These are phyloP conservation scores for Elongisporangium anandrum DNA, from an alignment of 352 stramenopile species.

Conservation along the genomic window DNA sequence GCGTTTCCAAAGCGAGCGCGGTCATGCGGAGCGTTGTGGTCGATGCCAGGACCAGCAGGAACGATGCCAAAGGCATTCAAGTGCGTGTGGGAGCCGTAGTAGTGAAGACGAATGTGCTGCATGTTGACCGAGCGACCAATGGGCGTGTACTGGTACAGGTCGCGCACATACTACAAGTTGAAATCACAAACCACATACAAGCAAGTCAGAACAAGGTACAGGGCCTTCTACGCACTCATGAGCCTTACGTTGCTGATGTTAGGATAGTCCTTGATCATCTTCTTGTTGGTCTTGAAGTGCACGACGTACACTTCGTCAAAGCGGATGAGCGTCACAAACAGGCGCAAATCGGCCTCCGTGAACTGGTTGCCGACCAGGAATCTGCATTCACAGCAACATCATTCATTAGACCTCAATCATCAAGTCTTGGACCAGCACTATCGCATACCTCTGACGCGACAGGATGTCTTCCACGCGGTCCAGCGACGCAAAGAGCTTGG, in stretches of 20 bases:
- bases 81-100: conserved; percentile 47
- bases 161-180: conserved; percentile 35
- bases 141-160: conserved; percentile 48
- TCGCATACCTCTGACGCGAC: conserved; percentile 48
- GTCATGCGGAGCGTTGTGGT: conserved; percentile 26
- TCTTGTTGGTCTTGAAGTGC: conserved; percentile 83
- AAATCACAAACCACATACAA: too few relatives aligned
- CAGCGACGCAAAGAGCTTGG: conserved; percentile 75
- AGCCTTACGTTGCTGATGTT: conserved; percentile 79
- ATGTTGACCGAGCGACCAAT: conserved; percentile 44
- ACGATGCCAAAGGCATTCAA: conserved; percentile 45
- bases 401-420: neutral
- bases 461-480: conserved; percentile 79
- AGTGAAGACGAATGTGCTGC: conserved; percentile 42
- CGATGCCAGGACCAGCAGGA: conserved; percentile 16
- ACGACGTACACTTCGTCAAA: conserved; percentile 93
- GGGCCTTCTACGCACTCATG: too few relatives aligned
- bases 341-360: conserved; percentile 33
- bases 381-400: conserved; percentile 43
- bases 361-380: conserved; percentile 63
- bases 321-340: conserved; percentile 91
- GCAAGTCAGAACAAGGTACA: too few relatives aligned
- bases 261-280: conserved; percentile 71
- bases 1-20: conserved; percentile 24
- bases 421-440: conserved; percentile 7